These are phyloP conservation scores for Lactuca saligna DNA, from an alignment of 129 eudicot genomes.

Conservation along the genomic window DNA sequence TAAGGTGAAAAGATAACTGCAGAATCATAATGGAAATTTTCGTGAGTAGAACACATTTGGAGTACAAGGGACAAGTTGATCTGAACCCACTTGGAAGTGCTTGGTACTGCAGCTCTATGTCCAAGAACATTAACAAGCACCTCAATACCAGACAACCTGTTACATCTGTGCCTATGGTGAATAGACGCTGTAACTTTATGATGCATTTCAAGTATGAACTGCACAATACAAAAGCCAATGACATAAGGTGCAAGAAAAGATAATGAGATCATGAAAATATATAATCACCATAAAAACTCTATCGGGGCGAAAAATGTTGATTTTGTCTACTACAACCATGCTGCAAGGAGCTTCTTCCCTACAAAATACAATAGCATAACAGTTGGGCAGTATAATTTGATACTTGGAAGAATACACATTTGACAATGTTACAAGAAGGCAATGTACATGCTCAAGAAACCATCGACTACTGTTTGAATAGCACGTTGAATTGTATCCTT, in stretches of 20 bases:
- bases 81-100: slow-evolving; percentile 73
- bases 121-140: slow-evolving; percentile 85
- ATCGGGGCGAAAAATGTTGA: slow-evolving; percentile 88
- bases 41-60: slow-evolving; percentile 5
- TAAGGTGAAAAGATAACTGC: slow-evolving; percentile 84
- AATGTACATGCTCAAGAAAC: slow-evolving; percentile 75
- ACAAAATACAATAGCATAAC: slow-evolving; percentile 30
- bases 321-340: slow-evolving; percentile 70
- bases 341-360: slow-evolving; percentile 56
- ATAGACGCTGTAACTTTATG: slow-evolving; percentile 81
- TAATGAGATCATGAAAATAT: neutral
- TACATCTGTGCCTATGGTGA: slow-evolving; percentile 70
- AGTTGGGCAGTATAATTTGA: slow-evolving; percentile 7
- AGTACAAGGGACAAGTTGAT: slow-evolving; percentile 6
- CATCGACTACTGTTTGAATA: slow-evolving; percentile 89
- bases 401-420: neutral
- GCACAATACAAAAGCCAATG: slow-evolving; percentile 34
- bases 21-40: slow-evolving; percentile 17
- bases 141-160: slow-evolving; percentile 84
- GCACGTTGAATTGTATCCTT: slow-evolving; percentile 61
- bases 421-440: slow-evolving; percentile 13
- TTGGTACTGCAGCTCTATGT: slow-evolving; percentile 73
- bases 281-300: slow-evolving; percentile 84
- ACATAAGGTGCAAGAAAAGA: slow-evolving; percentile 22
- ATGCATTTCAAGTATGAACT: slow-evolving; percentile 85